Base-by-base conservation (phyloP, 768 basidiomycete species). In the Pholiota molesta region DNA sequence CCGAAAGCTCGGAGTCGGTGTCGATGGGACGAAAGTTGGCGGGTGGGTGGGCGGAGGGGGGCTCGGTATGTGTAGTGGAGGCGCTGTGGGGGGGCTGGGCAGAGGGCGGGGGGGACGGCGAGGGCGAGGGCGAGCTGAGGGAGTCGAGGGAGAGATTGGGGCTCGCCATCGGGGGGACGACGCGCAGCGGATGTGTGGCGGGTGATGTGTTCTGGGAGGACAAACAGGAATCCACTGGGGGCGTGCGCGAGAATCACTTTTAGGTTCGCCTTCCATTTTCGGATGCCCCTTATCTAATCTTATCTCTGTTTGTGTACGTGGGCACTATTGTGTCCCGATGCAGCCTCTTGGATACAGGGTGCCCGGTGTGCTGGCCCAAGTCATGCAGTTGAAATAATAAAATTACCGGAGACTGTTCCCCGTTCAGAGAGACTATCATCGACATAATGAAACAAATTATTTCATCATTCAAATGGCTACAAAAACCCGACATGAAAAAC, bases 1-100 rank as follows among this genome's bases (percentile, higher is more conserved):
- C 91, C 45, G 90, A 92, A 62, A 93, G 84, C 76, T 92, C 91
- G 6, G 91, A 92, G 73, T 85, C 90, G 35, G 74, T 80, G 77
- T 87, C 85, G 64, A 88, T 70, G 61, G 71, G 59, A 28, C 69
- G 66, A 23, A 67, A 63, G 31, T 70, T 49, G 19, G 66, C 29
- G 23, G 67, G 52, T 39, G 62, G 53, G 54, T 57, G 31, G 62
- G 55, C 21, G 62, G 56, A 61, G 65, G 69, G 65, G 73, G 26
- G 39, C 45, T 44, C 57, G 57, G 74, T 26, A 64, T 72, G 55
- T 67, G 75, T 29, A 64, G 71, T 31, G 65, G 75, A 61, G 23
- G 61, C 37, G 29, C 35, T 40, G 40, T 64, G 33, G 66, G 65
- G 62, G 19, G 56, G 60, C 56, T 65, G 62, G 56, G 37, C 63